Base-by-base conservation (phyloP, 2,329 filamentous ascomycete genomes). In the Ophiostoma sp. region DNA sequence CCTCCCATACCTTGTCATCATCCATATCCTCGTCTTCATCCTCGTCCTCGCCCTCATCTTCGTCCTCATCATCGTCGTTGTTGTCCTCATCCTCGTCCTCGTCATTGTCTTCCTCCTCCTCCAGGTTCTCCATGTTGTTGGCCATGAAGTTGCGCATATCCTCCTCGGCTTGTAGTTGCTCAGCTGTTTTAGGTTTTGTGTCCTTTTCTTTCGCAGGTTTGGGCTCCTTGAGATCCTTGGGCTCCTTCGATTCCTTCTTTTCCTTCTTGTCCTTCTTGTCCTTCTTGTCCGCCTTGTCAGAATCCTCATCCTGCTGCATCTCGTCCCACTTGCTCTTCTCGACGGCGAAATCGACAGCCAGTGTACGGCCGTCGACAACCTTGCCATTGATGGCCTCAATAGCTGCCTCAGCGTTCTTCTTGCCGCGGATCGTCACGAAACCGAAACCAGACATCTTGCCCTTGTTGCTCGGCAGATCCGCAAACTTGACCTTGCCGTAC, bases 291-390 rank as follows among this genome's bases (percentile, higher is more conserved):
- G 74, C 73, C 64, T 67, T 44, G 36, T 74, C 73, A 20, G 69
- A 68, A 27, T 71, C 71, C 78, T 80, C 79, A 33, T 76, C 75
- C 65, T 82, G 78, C 69, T 88, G 84, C 73, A 88, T 83, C 72
- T 88, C 84, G 73, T 94, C 86, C 93, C 93, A 99, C 7, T 90
- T 88, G 60, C 89, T 85, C 81, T 96, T 97, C 72, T 97, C 93
- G 3, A 98, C 93, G 41, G 96, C 94, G 92, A 93, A 99, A 80
- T 99, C 95, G 7, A 99, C 95, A 36, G 94, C 95, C 72, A 99
- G 80, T 10, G 89, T 90, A 76, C 95, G 87, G 1, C 94, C 95
- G 78, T 97, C 94, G 27, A 99, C 85, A 72, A 91, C 87, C 78
- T 92, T 97, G 71, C 94, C 95, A 79, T 98, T 99, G 74, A 98